Base-by-base conservation (phyloP, 257 asterid species). In the Coffea eugenioides region DNA sequence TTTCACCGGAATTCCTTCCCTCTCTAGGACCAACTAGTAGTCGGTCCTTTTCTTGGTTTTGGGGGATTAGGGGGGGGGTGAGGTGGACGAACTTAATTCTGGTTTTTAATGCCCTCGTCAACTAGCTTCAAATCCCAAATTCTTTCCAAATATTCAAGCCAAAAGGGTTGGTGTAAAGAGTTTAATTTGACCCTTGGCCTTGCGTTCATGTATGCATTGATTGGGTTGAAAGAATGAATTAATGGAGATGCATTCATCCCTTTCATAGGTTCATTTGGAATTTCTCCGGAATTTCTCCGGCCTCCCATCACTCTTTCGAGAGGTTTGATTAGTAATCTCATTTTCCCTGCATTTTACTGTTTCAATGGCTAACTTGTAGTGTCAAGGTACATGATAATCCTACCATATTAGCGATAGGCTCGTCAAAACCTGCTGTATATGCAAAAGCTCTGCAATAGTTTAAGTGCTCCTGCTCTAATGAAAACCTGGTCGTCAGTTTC, bases 1-100 rank as follows among this genome's bases (percentile, higher is more conserved):
- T 31, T 95, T 87, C 65, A 91, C 92, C 69, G 97, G 94, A 54
- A 76, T 89, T 62, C 85, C 82, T 49, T 82, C 82, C 64, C 88
- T 82, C 23, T 75, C 68, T 70, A 88, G 85, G 90, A 88, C 84
- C 77, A 85, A 76, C 82, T 89, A 73, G 78, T 88, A 12, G 25
- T 20, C 8, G 3, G 11, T 27, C 6, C 4, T 7, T 0, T 0
- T 71, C 25, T 14, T 34, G 34, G 34, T 31, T 31, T 31, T 31
- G 34, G 34, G 34, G 34, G 34, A 31, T 31, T 31, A 31, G 34
- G 34, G 34, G 34, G 34, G 34, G 34, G 34, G 34, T 31, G 34
- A 31, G 34, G 23, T 4, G 15, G 14, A 27, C 13, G 56, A 49
- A 76, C n/a, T 76, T 18, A 23, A 21, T 23, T 41, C 74, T 6